phyloP scores from a whole-genome alignment of 1,139 yeast species.

The Diutina scorzettiae region DNA sequence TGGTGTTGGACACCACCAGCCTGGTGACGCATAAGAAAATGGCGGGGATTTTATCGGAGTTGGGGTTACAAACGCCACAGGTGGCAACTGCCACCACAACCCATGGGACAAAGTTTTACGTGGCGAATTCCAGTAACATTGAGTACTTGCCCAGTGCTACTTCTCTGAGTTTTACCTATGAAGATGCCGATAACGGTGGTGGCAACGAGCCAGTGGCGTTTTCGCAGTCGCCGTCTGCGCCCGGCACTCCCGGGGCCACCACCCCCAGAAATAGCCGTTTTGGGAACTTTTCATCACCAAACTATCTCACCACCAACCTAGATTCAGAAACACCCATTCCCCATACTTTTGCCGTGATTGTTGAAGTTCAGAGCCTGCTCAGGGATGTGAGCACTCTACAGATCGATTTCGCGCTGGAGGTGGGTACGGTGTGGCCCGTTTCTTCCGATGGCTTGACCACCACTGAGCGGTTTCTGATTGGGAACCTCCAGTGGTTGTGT shows the following conservation, averaged over 20 bases:
- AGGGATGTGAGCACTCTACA: conserved; percentile 16
- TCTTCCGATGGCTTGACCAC: conserved; percentile 30
- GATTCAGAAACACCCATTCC: conserved; percentile 34
- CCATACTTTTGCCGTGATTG: conserved; percentile 33
- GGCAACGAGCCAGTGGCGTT: background rate
- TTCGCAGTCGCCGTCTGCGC: background rate
- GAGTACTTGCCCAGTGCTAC: conserved; percentile 31
- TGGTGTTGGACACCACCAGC: conserved; percentile 29
- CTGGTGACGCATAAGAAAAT: conserved; percentile 28
- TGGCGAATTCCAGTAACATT: conserved; percentile 31
- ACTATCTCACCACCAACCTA: conserved; percentile 28
- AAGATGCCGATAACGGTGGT: conserved; percentile 34
- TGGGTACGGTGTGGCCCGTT: conserved; percentile 40
- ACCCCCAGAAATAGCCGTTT: conserved; percentile 8
- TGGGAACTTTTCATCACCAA: conserved; percentile 20
- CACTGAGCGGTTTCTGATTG: conserved; percentile 39
- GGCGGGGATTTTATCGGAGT: conserved; percentile 19
- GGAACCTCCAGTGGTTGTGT: conserved; percentile 36
- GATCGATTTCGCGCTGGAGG: conserved; percentile 22
- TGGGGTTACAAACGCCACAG: conserved; percentile 23
- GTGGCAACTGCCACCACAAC: background rate
- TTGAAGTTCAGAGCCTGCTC: conserved; percentile 27
- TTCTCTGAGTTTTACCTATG: conserved; percentile 33
- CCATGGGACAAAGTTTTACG: conserved; percentile 15
- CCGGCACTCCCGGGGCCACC: background rate